Evolutionary conservation across 495 filamentous ascomycete species (phyloP), one percentile per base, ranked within the genome.

Genomic region (Parachaetomium inaequale): DNA sequence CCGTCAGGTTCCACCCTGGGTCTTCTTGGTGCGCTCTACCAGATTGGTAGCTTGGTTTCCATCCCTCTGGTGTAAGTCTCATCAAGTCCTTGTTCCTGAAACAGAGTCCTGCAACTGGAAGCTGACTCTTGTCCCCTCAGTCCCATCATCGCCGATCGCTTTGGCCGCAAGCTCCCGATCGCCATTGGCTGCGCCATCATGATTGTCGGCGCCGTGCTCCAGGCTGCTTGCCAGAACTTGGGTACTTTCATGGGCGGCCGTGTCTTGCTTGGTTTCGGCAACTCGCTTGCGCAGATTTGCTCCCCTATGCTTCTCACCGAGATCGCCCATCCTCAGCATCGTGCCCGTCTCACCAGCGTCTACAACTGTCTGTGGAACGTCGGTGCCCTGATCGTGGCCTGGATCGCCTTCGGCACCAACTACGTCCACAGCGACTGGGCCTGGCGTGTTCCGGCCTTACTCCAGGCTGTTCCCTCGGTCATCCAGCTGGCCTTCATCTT

Each of bases 311-410:
- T 89, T 57, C 78, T 88, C 42, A 85, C 85, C 32, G 86, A 89
- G 74, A 70, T 89, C 52, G 80, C 79, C 43, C 85, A 88, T 65
- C 84, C 86, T 45, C 85, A 88, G 71, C 85, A 88, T 58, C 85
- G 85, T 73, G 85, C 81, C 36, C 77, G 83, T 66, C 81, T 88
- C 68, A 87, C 83, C 43, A 82, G 84, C 26, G 81, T 88, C 40
- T 89, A 88, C 70, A 88, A 89, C 74, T 82, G 81, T 70, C 78
- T 81, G 63, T 87, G 82, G 80, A 85, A 87, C 71, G 75, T 82
- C 31, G 84, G 83, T 34, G 77, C 82, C 49, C 76, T 84, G 36
- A 63, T 84, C 46, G 81, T 82, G 7, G 76, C 81, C 5, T 83
- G 82, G 47, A 64, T 84, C 45, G 76, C 78, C 12, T 77, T 82